These are phyloP conservation scores for Chaetomium strumarium DNA, from an alignment of 2,329 filamentous ascomycete genomes.

Conservation along the genomic window DNA sequence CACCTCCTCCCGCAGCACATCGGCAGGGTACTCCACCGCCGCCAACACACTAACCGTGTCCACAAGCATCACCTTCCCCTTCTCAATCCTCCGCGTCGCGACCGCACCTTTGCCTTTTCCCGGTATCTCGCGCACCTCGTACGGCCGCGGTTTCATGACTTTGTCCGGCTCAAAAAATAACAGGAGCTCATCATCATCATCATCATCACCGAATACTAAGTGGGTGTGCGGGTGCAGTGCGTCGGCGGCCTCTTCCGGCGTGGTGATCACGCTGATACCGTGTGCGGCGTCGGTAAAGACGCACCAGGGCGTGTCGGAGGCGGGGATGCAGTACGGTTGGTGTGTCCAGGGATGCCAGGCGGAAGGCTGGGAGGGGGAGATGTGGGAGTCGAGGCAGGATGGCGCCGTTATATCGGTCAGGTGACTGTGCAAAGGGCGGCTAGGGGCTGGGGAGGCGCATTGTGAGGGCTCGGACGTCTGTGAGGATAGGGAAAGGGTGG, in stretches of 20 bases:
- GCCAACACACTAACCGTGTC: conserved; percentile 31
- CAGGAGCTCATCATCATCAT: no score
- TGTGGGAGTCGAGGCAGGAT: conserved; percentile 2
- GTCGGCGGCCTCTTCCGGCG: conserved; percentile 30
- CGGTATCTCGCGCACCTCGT: conserved; percentile 27
- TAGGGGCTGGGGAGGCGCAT: neutral
- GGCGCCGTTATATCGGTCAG: neutral
- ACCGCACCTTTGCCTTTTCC: conserved; percentile 31
- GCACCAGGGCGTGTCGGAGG: conserved; percentile 21
- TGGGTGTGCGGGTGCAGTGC: conserved; percentile 19
- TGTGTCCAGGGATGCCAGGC: conserved; percentile 27
- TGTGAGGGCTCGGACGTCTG: neutral
- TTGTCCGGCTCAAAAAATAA: conserved; percentile 11
- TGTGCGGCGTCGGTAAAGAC: conserved; percentile 25
- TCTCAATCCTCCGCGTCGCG: conserved; percentile 27
- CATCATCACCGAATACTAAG: no score
- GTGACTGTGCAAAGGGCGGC: neutral
- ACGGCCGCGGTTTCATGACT: conserved; percentile 16
- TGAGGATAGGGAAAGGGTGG: neutral
- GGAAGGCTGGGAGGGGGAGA: neutral
- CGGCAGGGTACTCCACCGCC: conserved; percentile 28
- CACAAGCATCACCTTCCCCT: conserved; percentile 28
- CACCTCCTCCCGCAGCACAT: conserved; percentile 27
- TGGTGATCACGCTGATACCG: conserved; percentile 33
- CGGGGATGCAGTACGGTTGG: conserved; percentile 19